These are phyloP conservation scores for Podospora fimiseda DNA, from an alignment of 495 filamentous ascomycete genomes.

Conservation along the genomic window DNA sequence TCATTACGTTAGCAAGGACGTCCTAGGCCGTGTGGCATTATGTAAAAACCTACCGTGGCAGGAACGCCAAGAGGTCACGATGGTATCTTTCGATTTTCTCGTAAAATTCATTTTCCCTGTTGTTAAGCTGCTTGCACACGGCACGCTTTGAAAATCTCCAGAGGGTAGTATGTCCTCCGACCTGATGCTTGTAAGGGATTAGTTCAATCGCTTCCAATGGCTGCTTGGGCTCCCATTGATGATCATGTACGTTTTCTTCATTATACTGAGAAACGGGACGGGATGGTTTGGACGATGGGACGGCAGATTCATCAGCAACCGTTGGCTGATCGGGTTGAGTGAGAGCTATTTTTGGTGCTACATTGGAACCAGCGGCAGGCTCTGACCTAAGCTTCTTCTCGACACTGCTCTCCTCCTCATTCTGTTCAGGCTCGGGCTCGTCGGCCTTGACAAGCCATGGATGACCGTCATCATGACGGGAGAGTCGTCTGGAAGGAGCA, in stretches of 20 bases:
- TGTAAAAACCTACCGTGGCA: slow-evolving; percentile 68
- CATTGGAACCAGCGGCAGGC: slow-evolving; percentile 19
- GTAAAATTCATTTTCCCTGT: slow-evolving; percentile 96
- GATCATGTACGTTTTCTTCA: slow-evolving; percentile 43
- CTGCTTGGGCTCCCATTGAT: slow-evolving; percentile 42
- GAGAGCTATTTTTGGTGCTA: slow-evolving; percentile 26
- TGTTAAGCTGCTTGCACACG: slow-evolving; percentile 96
- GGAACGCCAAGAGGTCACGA: slow-evolving; percentile 79
- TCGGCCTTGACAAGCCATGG: slow-evolving; percentile 47
- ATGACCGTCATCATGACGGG: slow-evolving; percentile 34
- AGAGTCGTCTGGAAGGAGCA: slow-evolving; percentile 21
- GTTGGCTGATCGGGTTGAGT: slow-evolving; percentile 32
- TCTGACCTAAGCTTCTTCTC: slow-evolving; percentile 16
- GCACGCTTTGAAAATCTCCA: slow-evolving; percentile 93
- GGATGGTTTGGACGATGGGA: slow-evolving; percentile 23
- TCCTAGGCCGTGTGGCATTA: background rate
- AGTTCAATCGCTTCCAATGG: slow-evolving; percentile 89
- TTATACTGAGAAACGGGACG: slow-evolving; percentile 33
- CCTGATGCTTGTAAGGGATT: slow-evolving; percentile 95
- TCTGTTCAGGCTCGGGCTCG: slow-evolving; percentile 37
- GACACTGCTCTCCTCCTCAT: slow-evolving; percentile 20
- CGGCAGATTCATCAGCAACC: slow-evolving; percentile 31
- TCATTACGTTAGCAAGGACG: slow-evolving; percentile 1
- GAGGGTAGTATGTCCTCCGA: slow-evolving; percentile 91
- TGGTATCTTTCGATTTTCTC: slow-evolving; percentile 88